These are phyloP conservation scores for Zostera marina DNA, from an alignment of 116 monocot genomes.

Conservation along the genomic window DNA sequence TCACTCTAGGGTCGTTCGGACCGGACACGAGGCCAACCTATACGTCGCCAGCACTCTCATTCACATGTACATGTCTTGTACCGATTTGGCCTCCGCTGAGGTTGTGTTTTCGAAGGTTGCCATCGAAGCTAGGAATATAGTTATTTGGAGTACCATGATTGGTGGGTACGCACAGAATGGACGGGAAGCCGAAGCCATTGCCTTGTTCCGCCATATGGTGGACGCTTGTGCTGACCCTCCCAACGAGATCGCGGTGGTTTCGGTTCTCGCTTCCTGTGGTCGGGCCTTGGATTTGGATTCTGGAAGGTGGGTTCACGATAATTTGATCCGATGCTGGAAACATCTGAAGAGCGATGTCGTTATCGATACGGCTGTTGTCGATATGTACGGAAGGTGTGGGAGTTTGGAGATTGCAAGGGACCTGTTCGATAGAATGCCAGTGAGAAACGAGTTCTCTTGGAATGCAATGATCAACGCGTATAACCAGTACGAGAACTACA, in stretches of 20 bases:
- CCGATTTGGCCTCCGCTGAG: slow-evolving; percentile 16
- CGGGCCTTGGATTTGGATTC: slow-evolving; percentile 12
- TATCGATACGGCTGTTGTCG: slow-evolving; percentile 17
- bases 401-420: slow-evolving; percentile 14
- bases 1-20: slow-evolving; percentile 20
- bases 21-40: slow-evolving; percentile 22
- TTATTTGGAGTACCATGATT: slow-evolving; percentile 33
- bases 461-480: slow-evolving; percentile 21
- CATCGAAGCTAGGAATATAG: slow-evolving; percentile 15
- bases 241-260: slow-evolving; percentile 29
- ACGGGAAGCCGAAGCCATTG: slow-evolving; percentile 10
- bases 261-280: slow-evolving; percentile 20
- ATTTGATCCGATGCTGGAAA: background rate
- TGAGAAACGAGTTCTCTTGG: slow-evolving; percentile 38
- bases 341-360: slow-evolving; percentile 7
- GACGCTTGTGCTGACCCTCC: slow-evolving; percentile 4
- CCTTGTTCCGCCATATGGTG: slow-evolving; percentile 14
- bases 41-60: slow-evolving; percentile 26
- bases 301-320: slow-evolving; percentile 14
- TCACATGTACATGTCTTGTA: slow-evolving; percentile 19
- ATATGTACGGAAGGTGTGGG: slow-evolving; percentile 30
- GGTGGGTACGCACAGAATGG: slow-evolving; percentile 13
- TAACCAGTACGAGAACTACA: slow-evolving; percentile 3
- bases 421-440: slow-evolving; percentile 40
- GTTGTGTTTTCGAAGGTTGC: slow-evolving; percentile 9